Base-by-base conservation (phyloP, 2,329 filamentous ascomycete genomes). In the Colletotrichum limetticola region DNA sequence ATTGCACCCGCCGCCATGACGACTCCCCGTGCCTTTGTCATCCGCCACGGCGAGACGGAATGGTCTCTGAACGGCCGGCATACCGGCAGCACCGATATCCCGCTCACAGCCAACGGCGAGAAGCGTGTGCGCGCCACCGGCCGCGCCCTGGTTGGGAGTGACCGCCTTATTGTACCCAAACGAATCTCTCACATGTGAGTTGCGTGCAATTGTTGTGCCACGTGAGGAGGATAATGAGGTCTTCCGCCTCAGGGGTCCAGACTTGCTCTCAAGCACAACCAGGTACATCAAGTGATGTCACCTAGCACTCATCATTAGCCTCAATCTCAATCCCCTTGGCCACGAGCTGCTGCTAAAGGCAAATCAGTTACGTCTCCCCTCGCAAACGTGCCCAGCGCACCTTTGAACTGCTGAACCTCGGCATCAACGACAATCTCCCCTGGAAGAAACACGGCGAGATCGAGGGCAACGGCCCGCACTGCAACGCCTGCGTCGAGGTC, bases 1-100 rank as follows among this genome's bases (percentile, higher is more conserved):
- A 9, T 24, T n/a, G 37, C 55, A 59, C 42, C 53, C 42, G 59
- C 65, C 35, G 60, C 46, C 56, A 59, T 73, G 74, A 65, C 71
- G 56, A 91, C 92, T 2, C 94, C 94, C 2, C 89, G 94, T 66
- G 91, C 94, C 80, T 96, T 96, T 85, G 90, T 97, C 77, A 85
- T 95, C 81, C 94, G 95, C 77, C 95, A 98, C 80, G 96, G 95
- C 83, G 95, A 98, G 85, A 98, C 95, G 4, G 95, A 97, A 86
- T 98, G 95, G 95, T 97, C 94, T 5, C 90, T 97, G 60, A 93
- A 93, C 77, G 95, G 95, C 68, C 89, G 91, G 65, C 94, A 98
- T 83, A 98, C 96, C 0, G 93, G 95, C 64, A 88, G 86, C 32
- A 94, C 93, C n/a, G 95, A 98, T 79, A 93, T 98, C 4, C 92